Base-by-base conservation (phyloP, 139 green algal genomes). In the Chlamydomonas sphaeroides region DNA sequence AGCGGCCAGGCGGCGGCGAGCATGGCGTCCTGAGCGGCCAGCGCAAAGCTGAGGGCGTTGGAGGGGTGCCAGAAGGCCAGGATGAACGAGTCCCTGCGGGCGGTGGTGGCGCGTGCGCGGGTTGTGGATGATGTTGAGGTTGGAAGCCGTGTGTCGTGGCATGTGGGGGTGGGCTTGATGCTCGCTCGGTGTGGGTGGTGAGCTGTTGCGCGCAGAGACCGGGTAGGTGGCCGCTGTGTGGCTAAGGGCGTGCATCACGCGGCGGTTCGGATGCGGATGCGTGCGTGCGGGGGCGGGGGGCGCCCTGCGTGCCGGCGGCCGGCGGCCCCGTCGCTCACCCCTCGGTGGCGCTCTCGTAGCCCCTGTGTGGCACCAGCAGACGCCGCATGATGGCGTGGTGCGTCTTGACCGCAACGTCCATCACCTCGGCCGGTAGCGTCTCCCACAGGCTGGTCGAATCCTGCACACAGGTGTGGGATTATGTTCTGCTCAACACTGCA, bases 261-360 rank as follows among this genome's bases (percentile, higher is more conserved):
- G n/a, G n/a, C n/a, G n/a, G n/a, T n/a, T n/a, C n/a, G n/a, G n/a
- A n/a, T n/a, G n/a, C n/a, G n/a, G n/a, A n/a, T n/a, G n/a, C n/a
- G n/a, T n/a, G n/a, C n/a, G n/a, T n/a, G n/a, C n/a, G n/a, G n/a
- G n/a, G n/a, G n/a, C n/a, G n/a, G n/a, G n/a, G n/a, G n/a, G n/a
- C n/a, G n/a, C n/a, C n/a, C n/a, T n/a, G n/a, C n/a, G n/a, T n/a
- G n/a, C n/a, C n/a, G n/a, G n/a, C n/a, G n/a, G n/a, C n/a, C n/a
- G n/a, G n/a, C n/a, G n/a, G n/a, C 28, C 59, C 30, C 28, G 11
- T 15, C 11, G 59, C 59, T 66, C 32, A 42, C 26, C 86, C 80
- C 65, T 90, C 86, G 21, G 86, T 88, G 10, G 83, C 69, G 65
- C 68, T 80, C 74, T 90, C 86, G 62, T 88, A 90, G 28, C 81